phyloP scores from a whole-genome alignment of 2,329 filamentous ascomycete genomes.

The Colletotrichum magnum region DNA sequence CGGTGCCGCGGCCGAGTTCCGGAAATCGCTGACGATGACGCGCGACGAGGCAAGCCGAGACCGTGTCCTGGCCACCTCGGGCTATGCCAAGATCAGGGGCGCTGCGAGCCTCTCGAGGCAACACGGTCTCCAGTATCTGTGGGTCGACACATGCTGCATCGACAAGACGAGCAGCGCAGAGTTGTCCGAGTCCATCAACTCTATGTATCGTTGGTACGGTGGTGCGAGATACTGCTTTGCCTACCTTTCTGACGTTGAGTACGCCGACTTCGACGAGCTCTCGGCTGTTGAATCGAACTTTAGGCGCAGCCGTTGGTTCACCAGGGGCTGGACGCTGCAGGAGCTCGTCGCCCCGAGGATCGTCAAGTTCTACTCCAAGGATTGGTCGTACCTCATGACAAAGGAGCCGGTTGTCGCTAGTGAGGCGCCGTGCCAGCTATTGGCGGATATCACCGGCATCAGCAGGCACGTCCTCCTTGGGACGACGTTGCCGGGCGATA shows the following conservation, averaged over 20 bases:
- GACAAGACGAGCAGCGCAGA: conserved; percentile 29
- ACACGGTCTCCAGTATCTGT: conserved; percentile 37
- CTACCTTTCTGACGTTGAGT: conserved; percentile 33
- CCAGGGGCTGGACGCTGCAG: conserved; percentile 20
- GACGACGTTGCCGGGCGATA: conserved; percentile 23
- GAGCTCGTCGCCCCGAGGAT: conserved; percentile 16
- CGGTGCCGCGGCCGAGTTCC: not conserved
- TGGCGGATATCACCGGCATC: conserved; percentile 16
- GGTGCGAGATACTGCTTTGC: conserved; percentile 42
- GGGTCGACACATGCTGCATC: conserved; percentile 45
- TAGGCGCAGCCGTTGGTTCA: conserved; percentile 20
- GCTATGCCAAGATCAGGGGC: conserved; percentile 9
- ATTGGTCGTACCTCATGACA: conserved; percentile 16
- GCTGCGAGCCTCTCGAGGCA: conserved; percentile 36
- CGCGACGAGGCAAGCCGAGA: not conserved
- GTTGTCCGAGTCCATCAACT: conserved; percentile 43
- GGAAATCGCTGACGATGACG: not conserved
- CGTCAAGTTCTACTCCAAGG: conserved; percentile 14
- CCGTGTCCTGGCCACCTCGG: not conserved
- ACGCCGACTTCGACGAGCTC: too few relatives aligned
- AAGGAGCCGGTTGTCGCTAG: not conserved
- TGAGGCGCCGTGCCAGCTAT: not conserved
- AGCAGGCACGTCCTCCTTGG: conserved; percentile 10
- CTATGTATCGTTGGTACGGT: conserved; percentile 43
- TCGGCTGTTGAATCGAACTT: not conserved